Evolutionary conservation across 1,284 basidiomycete genomes (phyloP).

Genomic region (Leucoagaricus sp.): DNA sequence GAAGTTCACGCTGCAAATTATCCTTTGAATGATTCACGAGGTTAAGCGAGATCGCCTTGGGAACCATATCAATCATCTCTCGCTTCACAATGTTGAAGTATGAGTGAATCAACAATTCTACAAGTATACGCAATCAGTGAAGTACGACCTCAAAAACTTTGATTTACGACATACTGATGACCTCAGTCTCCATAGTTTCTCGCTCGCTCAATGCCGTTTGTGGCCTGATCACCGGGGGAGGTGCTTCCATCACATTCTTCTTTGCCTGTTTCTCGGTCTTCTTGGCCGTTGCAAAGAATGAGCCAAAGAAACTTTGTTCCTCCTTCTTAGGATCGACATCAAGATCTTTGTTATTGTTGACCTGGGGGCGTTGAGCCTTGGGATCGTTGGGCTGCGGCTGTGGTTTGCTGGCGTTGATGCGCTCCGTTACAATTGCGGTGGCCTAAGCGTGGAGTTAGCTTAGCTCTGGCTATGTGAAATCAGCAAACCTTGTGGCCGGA

Average conservation of each 20-base stretch:
- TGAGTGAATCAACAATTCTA: conserved; percentile 88
- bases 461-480: neutral
- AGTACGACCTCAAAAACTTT: conserved; percentile 22
- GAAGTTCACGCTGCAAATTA: conserved; percentile 85
- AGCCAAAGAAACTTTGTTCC: conserved; percentile 92
- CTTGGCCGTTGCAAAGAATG: conserved; percentile 79
- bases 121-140: conserved; percentile 5
- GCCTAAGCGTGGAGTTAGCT: conserved; percentile 49
- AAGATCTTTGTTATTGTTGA: conserved; percentile 94
- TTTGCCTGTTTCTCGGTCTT: conserved; percentile 74
- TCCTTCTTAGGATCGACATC: conserved; percentile 90
- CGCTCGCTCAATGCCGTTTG: conserved; percentile 93
- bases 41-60: conserved; percentile 94
- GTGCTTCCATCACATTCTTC: conserved; percentile 76
- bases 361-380: conserved; percentile 61
- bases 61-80: conserved; percentile 99
- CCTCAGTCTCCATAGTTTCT: conserved; percentile 98
- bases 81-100: conserved; percentile 99
- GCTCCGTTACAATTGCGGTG: conserved; percentile 87
- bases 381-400: conserved; percentile 61
- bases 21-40: conserved; percentile 94
- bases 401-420: conserved; percentile 80
- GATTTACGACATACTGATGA: conserved; percentile 81
- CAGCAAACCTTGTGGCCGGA: conserved; percentile 83
- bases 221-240: conserved; percentile 90